phyloP scores from a whole-genome alignment of 768 basidiomycete genomes.

The Auricularia auricula-judae region DNA sequence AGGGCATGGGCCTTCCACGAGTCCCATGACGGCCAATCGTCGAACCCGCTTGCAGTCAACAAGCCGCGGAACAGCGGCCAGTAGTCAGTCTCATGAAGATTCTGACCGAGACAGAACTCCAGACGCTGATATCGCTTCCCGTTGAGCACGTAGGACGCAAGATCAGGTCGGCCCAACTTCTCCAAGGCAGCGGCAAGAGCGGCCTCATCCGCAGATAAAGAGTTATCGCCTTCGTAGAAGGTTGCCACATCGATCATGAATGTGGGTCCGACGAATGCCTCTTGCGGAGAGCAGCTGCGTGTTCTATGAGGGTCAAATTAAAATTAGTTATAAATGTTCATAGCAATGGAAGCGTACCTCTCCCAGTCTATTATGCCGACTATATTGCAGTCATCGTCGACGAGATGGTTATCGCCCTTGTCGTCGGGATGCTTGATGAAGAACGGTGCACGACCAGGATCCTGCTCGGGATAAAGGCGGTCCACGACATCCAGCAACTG shows the following conservation, averaged over 20 bases:
- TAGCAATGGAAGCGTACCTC: slow-evolving; percentile 3
- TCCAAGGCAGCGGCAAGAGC: slow-evolving; percentile 2
- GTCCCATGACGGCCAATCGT: background rate
- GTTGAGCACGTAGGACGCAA: slow-evolving; percentile 4
- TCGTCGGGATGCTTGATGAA: slow-evolving; percentile 15
- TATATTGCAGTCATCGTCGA: slow-evolving; percentile 14
- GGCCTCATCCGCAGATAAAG: slow-evolving; percentile 3
- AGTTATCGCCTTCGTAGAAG: slow-evolving; percentile 7
- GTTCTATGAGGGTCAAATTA: background rate
- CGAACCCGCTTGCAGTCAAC: background rate
- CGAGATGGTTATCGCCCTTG: slow-evolving; percentile 18
- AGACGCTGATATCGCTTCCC: background rate
- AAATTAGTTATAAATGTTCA: background rate
- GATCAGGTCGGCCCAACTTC: background rate
- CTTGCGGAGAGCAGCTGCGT: slow-evolving; percentile 13
- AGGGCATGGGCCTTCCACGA: background rate
- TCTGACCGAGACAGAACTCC: background rate
- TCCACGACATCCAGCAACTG: slow-evolving; percentile 2
- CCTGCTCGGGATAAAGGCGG: background rate
- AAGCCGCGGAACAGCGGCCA: background rate
- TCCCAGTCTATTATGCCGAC: slow-evolving; percentile 23
- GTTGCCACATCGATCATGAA: slow-evolving; percentile 7
- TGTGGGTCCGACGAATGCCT: slow-evolving; percentile 9
- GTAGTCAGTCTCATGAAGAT: background rate
- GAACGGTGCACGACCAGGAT: background rate